A percentile compares a stretch with the other conserved stretches of the same genome.
These are phyloP conservation scores for Pleodorina starrii DNA, from an alignment of 139 green algal species.

Conservation along the genomic window DNA sequence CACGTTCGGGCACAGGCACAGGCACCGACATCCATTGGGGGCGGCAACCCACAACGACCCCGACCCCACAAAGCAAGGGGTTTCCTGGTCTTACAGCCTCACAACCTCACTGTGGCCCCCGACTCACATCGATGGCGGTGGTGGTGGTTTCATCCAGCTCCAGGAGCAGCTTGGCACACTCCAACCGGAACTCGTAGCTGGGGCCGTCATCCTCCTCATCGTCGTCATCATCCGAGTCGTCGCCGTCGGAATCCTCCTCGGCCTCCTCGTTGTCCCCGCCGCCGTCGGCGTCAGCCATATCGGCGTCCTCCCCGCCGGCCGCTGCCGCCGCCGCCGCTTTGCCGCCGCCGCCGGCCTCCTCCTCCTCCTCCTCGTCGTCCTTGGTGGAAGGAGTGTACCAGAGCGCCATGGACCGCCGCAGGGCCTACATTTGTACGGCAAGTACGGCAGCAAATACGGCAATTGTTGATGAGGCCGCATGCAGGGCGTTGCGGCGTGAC, in stretches of 20 bases:
- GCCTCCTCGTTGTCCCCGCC: not conserved
- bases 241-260: not conserved
- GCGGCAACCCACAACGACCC: too few relatives aligned
- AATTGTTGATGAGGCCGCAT: too few relatives aligned
- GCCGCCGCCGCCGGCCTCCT: not conserved
- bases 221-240: conserved; percentile 47
- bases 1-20: too few relatives aligned
- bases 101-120: too few relatives aligned
- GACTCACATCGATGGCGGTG: conserved; percentile 71
- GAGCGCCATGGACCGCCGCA: conserved; percentile 79
- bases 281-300: conserved; percentile 15
- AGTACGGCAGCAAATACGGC: too few relatives aligned
- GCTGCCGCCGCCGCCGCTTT: not conserved
- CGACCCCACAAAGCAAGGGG: too few relatives aligned
- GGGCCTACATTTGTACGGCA: too few relatives aligned
- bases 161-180: conserved; percentile 90
- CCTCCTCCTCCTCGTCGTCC: conserved; percentile 43
- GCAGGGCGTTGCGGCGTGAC: too few relatives aligned
- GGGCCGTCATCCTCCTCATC: conserved; percentile 64
- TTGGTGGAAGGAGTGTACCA: conserved; percentile 71
- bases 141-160: conserved; percentile 85
- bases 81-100: too few relatives aligned
- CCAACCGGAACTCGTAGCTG: conserved; percentile 88
- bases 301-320: not conserved
- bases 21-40: too few relatives aligned